Evolutionary conservation across 495 filamentous ascomycete genomes (phyloP).

Genomic region (Aspergillus sclerotioniger): DNA sequence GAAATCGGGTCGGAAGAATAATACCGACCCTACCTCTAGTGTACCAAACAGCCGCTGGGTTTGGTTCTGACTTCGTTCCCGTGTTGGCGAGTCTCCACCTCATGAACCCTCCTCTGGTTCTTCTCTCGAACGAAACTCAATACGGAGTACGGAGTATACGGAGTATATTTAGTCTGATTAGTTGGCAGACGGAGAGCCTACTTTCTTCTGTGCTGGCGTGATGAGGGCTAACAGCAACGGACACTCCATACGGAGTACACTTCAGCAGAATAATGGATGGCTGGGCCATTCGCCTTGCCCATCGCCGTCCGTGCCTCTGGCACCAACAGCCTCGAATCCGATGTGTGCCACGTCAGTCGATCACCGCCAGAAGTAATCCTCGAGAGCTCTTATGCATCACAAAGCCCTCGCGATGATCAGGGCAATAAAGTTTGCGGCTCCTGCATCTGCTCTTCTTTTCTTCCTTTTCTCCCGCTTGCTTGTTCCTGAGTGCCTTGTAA

Average conservation of each 20-base stretch:
- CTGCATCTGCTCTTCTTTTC: conserved; percentile 9
- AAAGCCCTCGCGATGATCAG: conserved; percentile 2
- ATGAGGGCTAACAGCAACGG: neutral
- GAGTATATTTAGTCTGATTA: neutral
- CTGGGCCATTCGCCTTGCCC: neutral
- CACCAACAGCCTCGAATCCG: conserved; percentile 3
- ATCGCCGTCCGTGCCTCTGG: neutral
- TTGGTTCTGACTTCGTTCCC: conserved; percentile 1
- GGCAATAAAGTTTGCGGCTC: conserved; percentile 14
- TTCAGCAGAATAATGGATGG: neutral
- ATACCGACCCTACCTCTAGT: neutral
- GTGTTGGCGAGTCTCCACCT: neutral
- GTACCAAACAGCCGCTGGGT: neutral
- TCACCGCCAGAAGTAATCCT: neutral
- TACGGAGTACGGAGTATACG: neutral
- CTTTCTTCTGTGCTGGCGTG: neutral
- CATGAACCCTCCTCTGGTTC: neutral
- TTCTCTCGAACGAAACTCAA: neutral
- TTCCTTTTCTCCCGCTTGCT: neutral
- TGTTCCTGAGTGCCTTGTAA: neutral
- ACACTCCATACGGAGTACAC: neutral
- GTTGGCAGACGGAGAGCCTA: neutral
- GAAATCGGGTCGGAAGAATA: neutral
- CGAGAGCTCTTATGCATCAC: conserved; percentile 1
- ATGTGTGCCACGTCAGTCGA: conserved; percentile 7